Evolutionary conservation across 2,329 filamentous ascomycete genomes (phyloP), one percentile per base, ranked within the genome.

Genomic region (Aspergillus sp.): DNA sequence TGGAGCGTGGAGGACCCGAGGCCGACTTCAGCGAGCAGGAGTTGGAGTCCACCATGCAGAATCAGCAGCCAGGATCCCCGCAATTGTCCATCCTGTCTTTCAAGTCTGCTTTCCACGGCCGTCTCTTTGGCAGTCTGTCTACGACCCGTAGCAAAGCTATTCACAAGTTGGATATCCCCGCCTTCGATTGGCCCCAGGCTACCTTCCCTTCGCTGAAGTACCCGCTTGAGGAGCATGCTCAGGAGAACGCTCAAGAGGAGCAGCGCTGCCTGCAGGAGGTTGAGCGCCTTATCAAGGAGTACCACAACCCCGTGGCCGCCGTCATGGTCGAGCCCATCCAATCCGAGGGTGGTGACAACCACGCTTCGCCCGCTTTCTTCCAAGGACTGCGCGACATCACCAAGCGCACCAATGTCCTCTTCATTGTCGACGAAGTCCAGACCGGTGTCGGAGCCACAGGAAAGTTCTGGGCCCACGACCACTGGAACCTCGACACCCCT

Each of bases 381-480:
- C 83, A 78, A 52, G 85, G 85, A 50, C 81, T 95, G 45, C 86
- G 90, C 51, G 85, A 82, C 39, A 70, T 95, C 52, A 95, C 90
- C 35, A 80, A 81, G 62, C 67, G 67, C 45, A 64, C 63, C 59
- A 78, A 83, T 58, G 80, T 95, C 25, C 82, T 94, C 49, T 76
- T 95, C 68, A 95, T 95, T 64, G 90, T 94, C 54, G 90, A 95
- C 67, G 90, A 95, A 73, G 90, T 95, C 9, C 90, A 95, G 74
- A 95, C 90, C 5, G 90, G 90, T 66, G 85, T 95, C 22, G 90
- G 90, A 60, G 89, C 90, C 35, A 95, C 90, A 0, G 90, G 90
- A 60, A 90, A 88, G 69, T 95, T 95, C 82, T 95, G 90, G 90
- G 90, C 90, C 7, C 90, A 95, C 75, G 89, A 95, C 62, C 90